Evolutionary conservation across 202 grass and related monocot genomes (phyloP).

Genomic region (Zizania palustris): DNA sequence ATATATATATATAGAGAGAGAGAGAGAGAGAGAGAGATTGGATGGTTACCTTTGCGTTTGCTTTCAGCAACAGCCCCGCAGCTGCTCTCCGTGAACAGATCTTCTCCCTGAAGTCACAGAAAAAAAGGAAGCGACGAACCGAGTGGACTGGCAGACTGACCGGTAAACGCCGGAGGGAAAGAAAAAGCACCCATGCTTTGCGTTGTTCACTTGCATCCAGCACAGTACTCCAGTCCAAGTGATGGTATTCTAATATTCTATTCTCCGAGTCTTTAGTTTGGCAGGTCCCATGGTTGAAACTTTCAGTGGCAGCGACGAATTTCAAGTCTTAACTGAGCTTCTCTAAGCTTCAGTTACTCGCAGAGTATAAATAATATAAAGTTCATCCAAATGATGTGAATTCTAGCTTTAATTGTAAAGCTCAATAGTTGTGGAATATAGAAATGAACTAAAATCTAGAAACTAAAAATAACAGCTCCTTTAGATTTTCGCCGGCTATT

Average conservation of each 20-base stretch:
- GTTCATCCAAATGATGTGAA: too few species aligned
- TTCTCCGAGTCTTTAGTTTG: background rate
- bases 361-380: too few species aligned
- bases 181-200: conserved; percentile 1
- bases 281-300: background rate
- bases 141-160: conserved; percentile 1
- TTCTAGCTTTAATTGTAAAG: too few species aligned
- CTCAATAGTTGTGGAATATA: too few species aligned
- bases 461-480: too few species aligned
- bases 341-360: too few species aligned
- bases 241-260: background rate
- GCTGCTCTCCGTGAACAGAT: background rate
- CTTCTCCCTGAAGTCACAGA: conserved; percentile 25
- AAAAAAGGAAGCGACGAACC: background rate
- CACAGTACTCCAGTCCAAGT: background rate
- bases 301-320: background rate
- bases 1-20: too few species aligned
- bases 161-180: background rate
- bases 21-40: background rate
- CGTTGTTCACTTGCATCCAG: background rate
- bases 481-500: too few species aligned
- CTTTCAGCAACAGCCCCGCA: conserved; percentile 33
- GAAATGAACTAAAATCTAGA: too few species aligned
- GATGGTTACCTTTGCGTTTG: conserved; percentile 42
- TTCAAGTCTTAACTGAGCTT: conserved; percentile 8